Evolutionary conservation across 805 yeast species (phyloP).

Genomic region (Cyberlindnera suaveolens): DNA sequence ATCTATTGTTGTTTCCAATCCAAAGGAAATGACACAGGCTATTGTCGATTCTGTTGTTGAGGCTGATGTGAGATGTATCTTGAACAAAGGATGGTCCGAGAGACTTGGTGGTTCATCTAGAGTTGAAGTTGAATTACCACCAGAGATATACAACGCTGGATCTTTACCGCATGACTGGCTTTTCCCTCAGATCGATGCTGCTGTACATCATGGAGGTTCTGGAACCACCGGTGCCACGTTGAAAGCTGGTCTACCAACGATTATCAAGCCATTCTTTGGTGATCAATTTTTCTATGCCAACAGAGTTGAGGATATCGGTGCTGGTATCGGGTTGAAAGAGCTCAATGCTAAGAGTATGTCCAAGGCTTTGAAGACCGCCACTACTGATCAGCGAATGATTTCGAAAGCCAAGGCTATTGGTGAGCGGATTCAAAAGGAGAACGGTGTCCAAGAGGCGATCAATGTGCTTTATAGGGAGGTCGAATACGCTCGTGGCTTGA

Average conservation of each 20-base stretch:
- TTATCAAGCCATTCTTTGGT: conserved; percentile 92
- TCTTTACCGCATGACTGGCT: conserved; percentile 91
- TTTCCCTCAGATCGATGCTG: conserved; percentile 83
- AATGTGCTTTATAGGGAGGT: conserved; percentile 71
- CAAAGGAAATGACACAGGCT: conserved; percentile 69
- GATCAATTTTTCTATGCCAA: conserved; percentile 91
- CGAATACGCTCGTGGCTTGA: conserved; percentile 64
- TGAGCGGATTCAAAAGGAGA: conserved; percentile 56
- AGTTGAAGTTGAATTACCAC: conserved; percentile 48
- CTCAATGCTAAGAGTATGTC: conserved; percentile 58
- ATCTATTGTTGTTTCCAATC: conserved; percentile 84
- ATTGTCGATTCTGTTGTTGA: conserved; percentile 71
- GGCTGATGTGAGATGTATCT: conserved; percentile 79
- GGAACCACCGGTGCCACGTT: conserved; percentile 94
- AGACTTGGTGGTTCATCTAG: conserved; percentile 37
- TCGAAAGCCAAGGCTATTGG: conserved; percentile 63
- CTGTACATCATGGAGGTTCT: conserved; percentile 96
- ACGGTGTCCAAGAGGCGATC: conserved; percentile 77
- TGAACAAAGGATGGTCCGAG: conserved; percentile 95
- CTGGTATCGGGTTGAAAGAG: conserved; percentile 65
- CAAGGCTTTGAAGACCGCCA: conserved; percentile 63
- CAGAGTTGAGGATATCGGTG: conserved; percentile 85
- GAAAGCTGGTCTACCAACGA: conserved; percentile 80
- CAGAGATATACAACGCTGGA: conserved; percentile 62
- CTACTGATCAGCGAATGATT: conserved; percentile 60